These are phyloP conservation scores for Tinospora cordifolia DNA, from an alignment of 164 flowering plant genomes.

Conservation along the genomic window DNA sequence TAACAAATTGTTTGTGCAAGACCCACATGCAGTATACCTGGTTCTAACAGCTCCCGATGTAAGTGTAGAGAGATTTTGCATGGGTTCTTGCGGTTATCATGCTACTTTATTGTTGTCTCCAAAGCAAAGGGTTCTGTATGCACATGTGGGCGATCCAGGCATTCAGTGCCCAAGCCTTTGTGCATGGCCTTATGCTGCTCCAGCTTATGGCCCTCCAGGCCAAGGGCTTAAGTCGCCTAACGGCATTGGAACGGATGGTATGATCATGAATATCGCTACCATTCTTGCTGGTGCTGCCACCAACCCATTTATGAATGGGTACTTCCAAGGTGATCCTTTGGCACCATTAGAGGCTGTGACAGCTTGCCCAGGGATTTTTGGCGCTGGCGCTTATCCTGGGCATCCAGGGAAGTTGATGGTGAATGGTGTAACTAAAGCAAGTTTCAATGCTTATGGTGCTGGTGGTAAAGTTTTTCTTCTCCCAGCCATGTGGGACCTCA, in stretches of 20 bases:
- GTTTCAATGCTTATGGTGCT: conserved; percentile 26
- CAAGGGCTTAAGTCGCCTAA: conserved; percentile 30
- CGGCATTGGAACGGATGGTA: conserved; percentile 29
- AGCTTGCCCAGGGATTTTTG: conserved; percentile 35
- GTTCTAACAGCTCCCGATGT: conserved; percentile 26
- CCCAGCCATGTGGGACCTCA: conserved; percentile 38
- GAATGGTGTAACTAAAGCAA: conserved; percentile 23
- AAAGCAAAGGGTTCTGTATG: conserved; percentile 19
- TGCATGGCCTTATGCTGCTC: conserved; percentile 33
- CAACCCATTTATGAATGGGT: conserved; percentile 33
- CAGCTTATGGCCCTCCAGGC: conserved; percentile 30
- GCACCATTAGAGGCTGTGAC: conserved; percentile 37
- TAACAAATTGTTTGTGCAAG: conserved; percentile 10
- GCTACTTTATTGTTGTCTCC: conserved; percentile 1
- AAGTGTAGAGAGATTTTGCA: conserved; percentile 29
- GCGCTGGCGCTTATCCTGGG: conserved; percentile 33
- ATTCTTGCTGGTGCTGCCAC: conserved; percentile 34
- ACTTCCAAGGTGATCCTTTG: conserved; percentile 28
- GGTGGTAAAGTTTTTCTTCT: conserved; percentile 26
- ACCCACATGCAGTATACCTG: conserved; percentile 21
- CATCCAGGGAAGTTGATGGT: conserved; percentile 31
- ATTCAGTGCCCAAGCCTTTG: conserved; percentile 34
- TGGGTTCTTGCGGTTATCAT: conserved; percentile 31
- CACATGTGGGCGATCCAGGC: conserved; percentile 28
- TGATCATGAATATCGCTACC: conserved; percentile 36